Base-by-base conservation (phyloP, 805 yeast genomes). In the Saturnispora ahearnii region DNA sequence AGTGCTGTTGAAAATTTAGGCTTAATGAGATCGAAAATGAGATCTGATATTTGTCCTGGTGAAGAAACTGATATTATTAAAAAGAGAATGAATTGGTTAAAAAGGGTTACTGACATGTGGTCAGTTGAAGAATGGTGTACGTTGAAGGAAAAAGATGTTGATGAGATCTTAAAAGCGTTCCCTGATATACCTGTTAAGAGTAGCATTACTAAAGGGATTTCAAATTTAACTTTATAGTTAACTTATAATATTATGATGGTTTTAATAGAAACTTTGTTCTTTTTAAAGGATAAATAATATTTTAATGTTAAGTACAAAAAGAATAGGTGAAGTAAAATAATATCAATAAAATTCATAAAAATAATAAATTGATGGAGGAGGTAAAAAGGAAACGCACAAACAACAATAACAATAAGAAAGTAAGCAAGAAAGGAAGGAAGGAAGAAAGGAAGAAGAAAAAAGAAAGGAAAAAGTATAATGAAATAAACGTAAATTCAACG, bases 51-150 rank as follows among this genome's bases (percentile, higher is more conserved):
- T 37, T 68, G 73, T 41, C 64, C 71, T 2, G 79, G 79, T 3
- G 73, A 70, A 34, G 79, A 74, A 50, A 53, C 58, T 12, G 66
- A 70, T n/a, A 67, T 64, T 7, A 79, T 83, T 41, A 79, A 79
- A 48, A 64, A 66, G 3, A 70, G 93, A 52, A 85, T 85, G 93
- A 73, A 71, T 18, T 81, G 90, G 84, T 81, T 84, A 62, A 80
- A 77, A 45, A 65, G 63, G 3, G 69, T 82, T 36, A 84, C 90
- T 2, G 91, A 85, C 61, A 65, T 67, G 46, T 79, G 75, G 62
- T 59, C 74, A 10, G 72, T 82, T 51, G 71, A 73, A 51, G 75
- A 84, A 57, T 81, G 90, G 82, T 77, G 85, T 50, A 58, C 57
- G 40, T 61, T 78, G 55, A 61, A 63, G 7, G 66, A 63, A 26